A percentile compares a stretch with the other conserved stretches of the same genome.
phyloP scores from a whole-genome alignment of 306 rosid genomes.

The Cicer cuneatum region DNA sequence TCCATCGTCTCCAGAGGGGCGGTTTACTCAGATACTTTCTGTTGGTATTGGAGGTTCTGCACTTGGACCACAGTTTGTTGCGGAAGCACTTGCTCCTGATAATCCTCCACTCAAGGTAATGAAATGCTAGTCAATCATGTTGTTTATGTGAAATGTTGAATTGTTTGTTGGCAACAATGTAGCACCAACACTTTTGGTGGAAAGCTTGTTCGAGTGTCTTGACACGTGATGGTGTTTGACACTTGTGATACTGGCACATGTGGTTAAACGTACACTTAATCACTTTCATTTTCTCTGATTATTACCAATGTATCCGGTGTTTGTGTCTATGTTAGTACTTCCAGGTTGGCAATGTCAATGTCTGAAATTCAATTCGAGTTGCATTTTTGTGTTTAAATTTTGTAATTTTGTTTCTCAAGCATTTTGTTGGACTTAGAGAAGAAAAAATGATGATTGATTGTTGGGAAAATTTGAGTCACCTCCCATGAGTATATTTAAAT shows the following conservation, averaged over 20 bases:
- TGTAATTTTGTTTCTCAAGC: slow-evolving; percentile 6
- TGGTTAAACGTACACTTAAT: too few relatives aligned
- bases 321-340: too few relatives aligned
- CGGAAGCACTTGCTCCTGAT: slow-evolving; percentile 98
- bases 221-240: too few relatives aligned
- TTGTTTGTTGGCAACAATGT: background rate
- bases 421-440: background rate
- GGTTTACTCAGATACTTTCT: slow-evolving; percentile 83
- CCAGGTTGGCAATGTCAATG: background rate
- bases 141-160: slow-evolving; percentile 19
- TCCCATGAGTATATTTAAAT: background rate
- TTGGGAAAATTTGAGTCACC: background rate
- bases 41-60: slow-evolving; percentile 99
- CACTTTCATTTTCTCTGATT: too few relatives aligned
- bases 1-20: slow-evolving; percentile 72
- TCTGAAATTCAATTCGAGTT: background rate
- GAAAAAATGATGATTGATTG: background rate
- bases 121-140: background rate
- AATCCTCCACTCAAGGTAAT: slow-evolving; percentile 94
- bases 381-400: background rate
- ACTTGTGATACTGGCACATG: too few relatives aligned
- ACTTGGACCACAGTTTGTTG: slow-evolving; percentile 99
- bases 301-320: too few relatives aligned
- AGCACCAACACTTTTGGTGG: too few relatives aligned
- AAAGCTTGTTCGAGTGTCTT: too few relatives aligned